A percentile compares a stretch with the other conserved stretches of the same genome.
These are phyloP conservation scores for Kuraishia borneana DNA, from an alignment of 805 yeast genomes.

Conservation along the genomic window DNA sequence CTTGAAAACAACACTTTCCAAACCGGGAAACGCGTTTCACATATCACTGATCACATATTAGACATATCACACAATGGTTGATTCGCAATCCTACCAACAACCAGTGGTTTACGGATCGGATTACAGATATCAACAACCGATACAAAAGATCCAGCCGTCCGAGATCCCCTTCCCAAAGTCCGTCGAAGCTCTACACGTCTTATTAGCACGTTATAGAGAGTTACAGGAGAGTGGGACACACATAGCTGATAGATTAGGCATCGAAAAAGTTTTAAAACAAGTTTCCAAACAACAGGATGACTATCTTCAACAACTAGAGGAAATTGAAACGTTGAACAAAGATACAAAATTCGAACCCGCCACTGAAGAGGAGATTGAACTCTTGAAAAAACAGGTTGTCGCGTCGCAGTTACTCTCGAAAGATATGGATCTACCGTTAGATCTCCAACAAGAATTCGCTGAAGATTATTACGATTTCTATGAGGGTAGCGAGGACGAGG, in stretches of 20 bases:
- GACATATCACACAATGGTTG: neutral
- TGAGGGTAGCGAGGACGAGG: conserved; percentile 3
- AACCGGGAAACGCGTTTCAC: no score
- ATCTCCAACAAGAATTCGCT: conserved; percentile 28
- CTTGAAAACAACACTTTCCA: no score
- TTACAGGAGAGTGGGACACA: conserved; percentile 7
- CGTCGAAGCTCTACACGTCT: conserved; percentile 12
- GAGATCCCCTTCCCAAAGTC: conserved; percentile 14
- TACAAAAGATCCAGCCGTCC: conserved; percentile 6
- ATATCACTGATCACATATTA: no score
- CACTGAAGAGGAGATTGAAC: conserved; percentile 25
- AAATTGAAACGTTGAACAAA: conserved; percentile 13
- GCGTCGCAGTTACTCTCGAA: conserved; percentile 55
- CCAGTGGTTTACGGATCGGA: neutral
- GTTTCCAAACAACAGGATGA: conserved; percentile 29
- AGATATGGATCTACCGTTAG: conserved; percentile 53
- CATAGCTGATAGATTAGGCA: conserved; percentile 27
- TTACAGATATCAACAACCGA: neutral
- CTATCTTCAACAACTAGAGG: conserved; percentile 17
- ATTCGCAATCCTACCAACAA: neutral
- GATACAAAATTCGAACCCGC: conserved; percentile 7
- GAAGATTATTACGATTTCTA: conserved; percentile 8
- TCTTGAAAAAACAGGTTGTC: conserved; percentile 47
- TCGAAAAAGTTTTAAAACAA: conserved; percentile 26
- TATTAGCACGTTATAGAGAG: conserved; percentile 17